Evolutionary conservation across 306 rosid species (phyloP).

Genomic region (Prinsepia uniflora): DNA sequence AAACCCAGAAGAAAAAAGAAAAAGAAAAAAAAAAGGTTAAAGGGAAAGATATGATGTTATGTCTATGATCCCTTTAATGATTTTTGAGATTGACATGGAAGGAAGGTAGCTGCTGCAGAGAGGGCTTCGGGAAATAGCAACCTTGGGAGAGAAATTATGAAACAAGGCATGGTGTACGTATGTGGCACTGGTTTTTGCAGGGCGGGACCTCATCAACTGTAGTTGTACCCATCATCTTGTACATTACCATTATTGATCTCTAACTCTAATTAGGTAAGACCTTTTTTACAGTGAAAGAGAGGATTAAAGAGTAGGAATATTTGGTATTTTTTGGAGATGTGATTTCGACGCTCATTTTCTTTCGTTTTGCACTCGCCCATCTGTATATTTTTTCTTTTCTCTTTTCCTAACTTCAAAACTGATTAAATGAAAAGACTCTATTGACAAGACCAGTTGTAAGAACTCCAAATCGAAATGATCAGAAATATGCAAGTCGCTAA

Average conservation of each 20-base stretch:
- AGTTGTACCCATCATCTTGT: constrained; percentile 38
- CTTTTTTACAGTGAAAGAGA: constrained; percentile 2
- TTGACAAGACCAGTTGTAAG: too few relatives aligned
- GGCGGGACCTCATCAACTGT: constrained; percentile 25
- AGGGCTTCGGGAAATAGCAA: constrained; percentile 18
- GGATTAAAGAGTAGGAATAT: constrained; percentile 1
- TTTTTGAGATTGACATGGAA: constrained; percentile 17
- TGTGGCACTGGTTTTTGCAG: constrained; percentile 2
- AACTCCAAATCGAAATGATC: too few relatives aligned
- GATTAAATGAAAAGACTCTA: too few relatives aligned
- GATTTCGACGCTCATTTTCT: too few relatives aligned
- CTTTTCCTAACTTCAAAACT: too few relatives aligned
- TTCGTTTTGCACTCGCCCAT: too few relatives aligned
- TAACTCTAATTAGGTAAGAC: constrained; percentile 54
- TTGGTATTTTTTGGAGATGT: constrained; percentile 17
- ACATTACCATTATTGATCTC: constrained; percentile 36
- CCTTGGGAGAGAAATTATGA: constrained; percentile 26
- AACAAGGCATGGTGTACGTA: constrained; percentile 19
- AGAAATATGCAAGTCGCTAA: too few relatives aligned
- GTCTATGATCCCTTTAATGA: constrained; percentile 20
- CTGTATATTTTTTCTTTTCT: too few relatives aligned
- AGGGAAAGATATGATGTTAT: constrained; percentile 11
- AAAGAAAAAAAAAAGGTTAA: constrained; percentile 3
- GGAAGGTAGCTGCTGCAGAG: constrained; percentile 8
- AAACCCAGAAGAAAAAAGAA: neutral